Conservation (phyloP, 2,329 filamentous ascomycete species). For the Tympanopsis confertula region DNA sequence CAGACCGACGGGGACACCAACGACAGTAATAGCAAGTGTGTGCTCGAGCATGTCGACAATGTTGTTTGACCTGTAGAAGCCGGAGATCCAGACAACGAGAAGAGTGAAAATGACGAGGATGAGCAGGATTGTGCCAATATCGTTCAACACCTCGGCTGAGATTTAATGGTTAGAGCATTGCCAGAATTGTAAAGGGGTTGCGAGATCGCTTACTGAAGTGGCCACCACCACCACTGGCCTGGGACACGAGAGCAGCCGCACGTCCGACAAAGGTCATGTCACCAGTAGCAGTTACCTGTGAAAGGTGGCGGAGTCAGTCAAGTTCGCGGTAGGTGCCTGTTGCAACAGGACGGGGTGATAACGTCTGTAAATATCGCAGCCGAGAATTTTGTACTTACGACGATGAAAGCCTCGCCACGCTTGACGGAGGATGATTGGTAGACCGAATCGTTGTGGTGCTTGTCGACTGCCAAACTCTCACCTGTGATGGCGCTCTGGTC, state of each 20-base stretch:
- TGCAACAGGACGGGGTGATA: too few relatives aligned
- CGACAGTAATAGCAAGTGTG: constrained; percentile 80
- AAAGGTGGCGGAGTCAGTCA: too few relatives aligned
- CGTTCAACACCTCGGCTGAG: constrained; percentile 75
- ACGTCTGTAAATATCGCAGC: too few relatives aligned
- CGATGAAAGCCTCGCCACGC: constrained; percentile 74
- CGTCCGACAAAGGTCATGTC: constrained; percentile 85
- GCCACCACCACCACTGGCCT: constrained; percentile 61
- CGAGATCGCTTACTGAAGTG: constrained; percentile 88
- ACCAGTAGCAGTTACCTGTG: constrained; percentile 74
- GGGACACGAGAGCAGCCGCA: constrained; percentile 73
- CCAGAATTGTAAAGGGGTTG: constrained; percentile 69
- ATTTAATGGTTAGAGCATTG: constrained; percentile 71
- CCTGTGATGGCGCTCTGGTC: constrained; percentile 88
- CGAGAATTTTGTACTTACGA: too few relatives aligned
- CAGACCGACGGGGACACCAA: constrained; percentile 86
- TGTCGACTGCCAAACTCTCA: constrained; percentile 83
- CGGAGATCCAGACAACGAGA: constrained; percentile 73
- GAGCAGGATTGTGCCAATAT: constrained; percentile 70
- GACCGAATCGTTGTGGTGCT: constrained; percentile 69
- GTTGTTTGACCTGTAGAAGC: constrained; percentile 75
- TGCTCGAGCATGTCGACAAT: constrained; percentile 73
- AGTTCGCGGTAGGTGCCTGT: too few relatives aligned
- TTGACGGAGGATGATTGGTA: constrained; percentile 83
- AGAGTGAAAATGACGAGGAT: constrained; percentile 72